phyloP scores from a whole-genome alignment of 2,329 filamentous ascomycete genomes.

The Arthrobotrys conoides region DNA sequence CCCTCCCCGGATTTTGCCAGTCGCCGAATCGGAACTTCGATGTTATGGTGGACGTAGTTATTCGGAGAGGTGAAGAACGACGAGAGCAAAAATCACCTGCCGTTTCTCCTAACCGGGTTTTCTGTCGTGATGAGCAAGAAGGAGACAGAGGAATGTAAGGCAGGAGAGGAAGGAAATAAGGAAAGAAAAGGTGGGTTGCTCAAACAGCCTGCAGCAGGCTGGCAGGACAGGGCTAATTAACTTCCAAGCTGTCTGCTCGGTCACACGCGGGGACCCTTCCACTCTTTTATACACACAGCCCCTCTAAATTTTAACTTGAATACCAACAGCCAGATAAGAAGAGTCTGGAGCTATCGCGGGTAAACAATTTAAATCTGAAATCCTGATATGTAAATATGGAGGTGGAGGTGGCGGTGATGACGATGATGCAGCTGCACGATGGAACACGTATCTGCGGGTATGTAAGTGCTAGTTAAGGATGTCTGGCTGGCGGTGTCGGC shows the following conservation, averaged over 20 bases:
- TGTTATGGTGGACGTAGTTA: neutral
- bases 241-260: conserved; percentile 1
- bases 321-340: neutral
- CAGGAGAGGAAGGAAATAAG: conserved; percentile 1
- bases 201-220: conserved; percentile 13
- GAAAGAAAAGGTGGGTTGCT: conserved; percentile 39
- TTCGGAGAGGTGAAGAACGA: neutral
- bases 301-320: neutral
- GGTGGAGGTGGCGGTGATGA: neutral
- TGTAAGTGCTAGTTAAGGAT: too few species aligned
- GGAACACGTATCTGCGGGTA: conserved; percentile 17
- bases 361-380: neutral
- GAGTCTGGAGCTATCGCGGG: neutral
- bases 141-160: neutral
- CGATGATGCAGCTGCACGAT: conserved; percentile 2
- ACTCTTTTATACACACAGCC: neutral
- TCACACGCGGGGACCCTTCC: conserved; percentile 11
- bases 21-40: conserved; percentile 1
- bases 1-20: conserved; percentile 6
- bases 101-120: neutral
- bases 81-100: neutral
- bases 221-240: neutral
- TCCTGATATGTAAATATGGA: neutral
- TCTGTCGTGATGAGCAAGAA: neutral
- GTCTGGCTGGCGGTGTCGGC: conserved; percentile 1